Evolutionary conservation across 2,329 filamentous ascomycete genomes (phyloP).

Genomic region (Paecilomyces formosus): DNA sequence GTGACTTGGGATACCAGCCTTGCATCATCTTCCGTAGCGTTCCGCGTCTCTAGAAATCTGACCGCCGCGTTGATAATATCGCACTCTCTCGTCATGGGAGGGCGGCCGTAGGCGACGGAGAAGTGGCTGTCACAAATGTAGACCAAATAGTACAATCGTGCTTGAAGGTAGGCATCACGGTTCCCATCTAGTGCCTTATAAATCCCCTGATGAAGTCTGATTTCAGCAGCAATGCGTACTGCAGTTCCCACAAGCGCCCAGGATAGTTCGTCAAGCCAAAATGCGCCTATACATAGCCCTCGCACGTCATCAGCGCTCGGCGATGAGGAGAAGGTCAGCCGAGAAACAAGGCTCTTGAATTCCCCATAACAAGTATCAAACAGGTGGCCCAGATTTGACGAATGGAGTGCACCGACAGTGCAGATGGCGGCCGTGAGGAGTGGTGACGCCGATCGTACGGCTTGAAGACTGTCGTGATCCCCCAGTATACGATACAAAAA

Average conservation of each 20-base stretch:
- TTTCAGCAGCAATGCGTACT: constrained; percentile 14
- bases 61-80: constrained; percentile 21
- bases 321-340: constrained; percentile 38
- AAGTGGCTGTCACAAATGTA: constrained; percentile 34
- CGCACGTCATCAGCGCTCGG: constrained; percentile 38
- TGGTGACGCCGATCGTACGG: constrained; percentile 32
- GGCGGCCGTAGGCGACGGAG: constrained; percentile 28
- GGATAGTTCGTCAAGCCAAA: constrained; percentile 42
- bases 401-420: constrained; percentile 40
- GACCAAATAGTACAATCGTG: constrained; percentile 25
- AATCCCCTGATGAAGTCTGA: constrained; percentile 17
- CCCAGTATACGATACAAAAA: constrained; percentile 39
- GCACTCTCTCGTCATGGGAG: constrained; percentile 26
- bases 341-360: constrained; percentile 35
- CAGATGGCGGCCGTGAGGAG: constrained; percentile 39
- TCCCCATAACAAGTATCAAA: constrained; percentile 33
- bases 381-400: constrained; percentile 17
- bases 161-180: constrained; percentile 12
- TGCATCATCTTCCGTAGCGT: constrained; percentile 25
- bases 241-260: constrained; percentile 16
- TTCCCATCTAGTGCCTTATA: constrained; percentile 15
- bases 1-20: constrained; percentile 28
- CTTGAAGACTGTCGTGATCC: constrained; percentile 31
- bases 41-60: constrained; percentile 18
- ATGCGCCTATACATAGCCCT: constrained; percentile 42